Evolutionary conservation across 2,329 filamentous ascomycete species (phyloP).

Genomic region (Lasiodiplodia sp.): DNA sequence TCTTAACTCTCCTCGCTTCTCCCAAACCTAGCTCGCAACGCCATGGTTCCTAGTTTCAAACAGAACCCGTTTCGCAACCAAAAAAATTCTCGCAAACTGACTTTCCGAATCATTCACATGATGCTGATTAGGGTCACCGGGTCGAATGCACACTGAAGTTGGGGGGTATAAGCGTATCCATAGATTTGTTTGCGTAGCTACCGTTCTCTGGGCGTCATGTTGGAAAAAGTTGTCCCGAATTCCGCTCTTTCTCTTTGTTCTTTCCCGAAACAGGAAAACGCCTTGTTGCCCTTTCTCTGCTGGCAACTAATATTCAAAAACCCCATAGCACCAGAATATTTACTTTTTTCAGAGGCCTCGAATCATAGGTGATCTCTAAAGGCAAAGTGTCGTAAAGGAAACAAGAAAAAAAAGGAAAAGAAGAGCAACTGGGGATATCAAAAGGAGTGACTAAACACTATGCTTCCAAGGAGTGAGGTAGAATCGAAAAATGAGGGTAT

Average conservation of each 20-base stretch:
- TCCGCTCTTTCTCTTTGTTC: conserved; percentile 15
- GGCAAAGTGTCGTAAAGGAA: conserved; percentile 11
- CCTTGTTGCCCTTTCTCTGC: conserved; percentile 8
- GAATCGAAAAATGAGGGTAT: conserved; percentile 28
- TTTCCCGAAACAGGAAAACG: conserved; percentile 14
- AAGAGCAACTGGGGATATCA: conserved; percentile 15
- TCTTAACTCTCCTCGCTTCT: not conserved
- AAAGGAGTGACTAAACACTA: conserved; percentile 23
- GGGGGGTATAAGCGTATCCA: conserved; percentile 26
- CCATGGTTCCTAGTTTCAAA: conserved; percentile 13
- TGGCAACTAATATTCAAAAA: conserved; percentile 11
- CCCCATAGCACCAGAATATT: conserved; percentile 15
- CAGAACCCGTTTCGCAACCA: conserved; percentile 5
- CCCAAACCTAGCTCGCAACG: conserved; percentile 6
- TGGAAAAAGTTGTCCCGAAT: conserved; percentile 19
- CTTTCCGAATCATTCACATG: not conserved
- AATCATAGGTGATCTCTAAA: conserved; percentile 14
- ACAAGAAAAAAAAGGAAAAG: conserved; percentile 4
- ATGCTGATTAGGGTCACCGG: not conserved
- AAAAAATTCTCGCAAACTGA: not conserved
- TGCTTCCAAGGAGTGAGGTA: conserved; percentile 9
- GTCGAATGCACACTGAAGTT: not conserved
- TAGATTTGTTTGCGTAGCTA: conserved; percentile 26
- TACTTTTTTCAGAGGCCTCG: not conserved
- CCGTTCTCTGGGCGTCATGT: conserved; percentile 27